Percentiles rank a stretch among this genome's conserved stretches.
These are phyloP conservation scores for Pythium monospermum DNA, from an alignment of 352 stramenopile species.

Conservation along the genomic window DNA sequence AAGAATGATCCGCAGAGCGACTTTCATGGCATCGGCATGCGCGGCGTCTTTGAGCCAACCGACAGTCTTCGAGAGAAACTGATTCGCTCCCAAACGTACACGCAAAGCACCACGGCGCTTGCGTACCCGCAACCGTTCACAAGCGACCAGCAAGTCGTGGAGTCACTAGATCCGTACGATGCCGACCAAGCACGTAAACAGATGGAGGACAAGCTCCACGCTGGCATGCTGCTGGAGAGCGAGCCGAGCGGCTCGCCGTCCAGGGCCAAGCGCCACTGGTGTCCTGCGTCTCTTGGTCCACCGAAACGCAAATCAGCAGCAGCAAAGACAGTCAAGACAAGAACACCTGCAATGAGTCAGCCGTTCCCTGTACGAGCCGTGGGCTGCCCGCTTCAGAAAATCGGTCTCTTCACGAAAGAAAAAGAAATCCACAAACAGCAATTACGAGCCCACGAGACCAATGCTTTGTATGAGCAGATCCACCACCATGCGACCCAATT, in stretches of 20 bases:
- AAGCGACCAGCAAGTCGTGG: background rate
- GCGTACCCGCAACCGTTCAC: conserved; percentile 10
- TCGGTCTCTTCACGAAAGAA: conserved; percentile 16
- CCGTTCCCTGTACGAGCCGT: conserved; percentile 25
- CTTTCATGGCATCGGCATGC: conserved; percentile 21
- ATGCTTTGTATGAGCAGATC: conserved; percentile 22
- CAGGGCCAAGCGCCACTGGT: conserved; percentile 26
- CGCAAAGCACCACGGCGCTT: conserved; percentile 4
- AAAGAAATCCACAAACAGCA: conserved; percentile 28
- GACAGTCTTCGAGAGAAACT: conserved; percentile 32
- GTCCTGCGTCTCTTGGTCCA: conserved; percentile 30
- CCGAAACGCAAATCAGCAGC: no score
- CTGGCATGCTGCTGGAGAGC: conserved; percentile 1
- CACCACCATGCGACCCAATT: conserved; percentile 26
- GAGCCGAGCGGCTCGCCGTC: no score
- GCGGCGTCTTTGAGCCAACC: conserved; percentile 44
- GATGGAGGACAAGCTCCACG: conserved; percentile 9
- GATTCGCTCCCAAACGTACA: conserved; percentile 4
- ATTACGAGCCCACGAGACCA: conserved; percentile 24
- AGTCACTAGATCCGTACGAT: conserved; percentile 15
- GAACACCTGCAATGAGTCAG: conserved; percentile 18
- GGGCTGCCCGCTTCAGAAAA: conserved; percentile 16
- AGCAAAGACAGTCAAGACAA: no score
- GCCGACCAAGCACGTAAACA: conserved; percentile 14
- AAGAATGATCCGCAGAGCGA: conserved; percentile 33